These are phyloP conservation scores for Trichoderma reesei DNA, from an alignment of 495 filamentous ascomycete species.

Conservation along the genomic window DNA sequence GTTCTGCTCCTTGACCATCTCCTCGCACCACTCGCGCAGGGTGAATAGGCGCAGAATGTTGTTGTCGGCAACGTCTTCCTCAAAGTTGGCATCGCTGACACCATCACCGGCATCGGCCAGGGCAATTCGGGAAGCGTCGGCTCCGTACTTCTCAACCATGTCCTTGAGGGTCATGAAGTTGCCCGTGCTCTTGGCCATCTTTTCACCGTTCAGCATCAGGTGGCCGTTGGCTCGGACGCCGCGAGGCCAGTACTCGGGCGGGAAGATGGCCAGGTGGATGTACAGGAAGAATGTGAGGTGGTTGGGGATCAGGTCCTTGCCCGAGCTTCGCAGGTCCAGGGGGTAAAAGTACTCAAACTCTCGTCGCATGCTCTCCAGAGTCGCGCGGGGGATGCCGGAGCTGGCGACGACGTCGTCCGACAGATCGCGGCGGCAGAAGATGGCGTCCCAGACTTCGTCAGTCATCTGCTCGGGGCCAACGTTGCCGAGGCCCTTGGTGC, in stretches of 20 bases:
- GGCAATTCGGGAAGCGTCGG: constrained; percentile 83
- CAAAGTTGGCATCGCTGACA: constrained; percentile 94
- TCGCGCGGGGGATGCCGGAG: constrained; percentile 59
- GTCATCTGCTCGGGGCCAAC: constrained; percentile 81
- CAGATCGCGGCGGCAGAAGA: constrained; percentile 58
- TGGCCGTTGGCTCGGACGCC: constrained; percentile 84
- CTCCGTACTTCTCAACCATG: constrained; percentile 82
- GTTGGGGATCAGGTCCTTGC: constrained; percentile 80
- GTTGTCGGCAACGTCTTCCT: constrained; percentile 85
- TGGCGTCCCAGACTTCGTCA: constrained; percentile 93
- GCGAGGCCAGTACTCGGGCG: constrained; percentile 74
- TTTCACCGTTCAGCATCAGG: constrained; percentile 86
- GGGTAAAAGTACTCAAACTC: constrained; percentile 98
- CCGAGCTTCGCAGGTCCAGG: constrained; percentile 71
- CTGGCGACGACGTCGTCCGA: constrained; percentile 48
- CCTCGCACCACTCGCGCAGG: constrained; percentile 88
- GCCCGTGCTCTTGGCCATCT: constrained; percentile 92
- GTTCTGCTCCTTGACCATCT: constrained; percentile 57
- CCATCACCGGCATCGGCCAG: constrained; percentile 93
- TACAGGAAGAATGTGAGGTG: constrained; percentile 97
- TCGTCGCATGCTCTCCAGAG: constrained; percentile 66
- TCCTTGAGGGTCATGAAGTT: constrained; percentile 92
- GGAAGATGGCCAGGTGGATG: constrained; percentile 85
- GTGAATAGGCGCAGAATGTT: constrained; percentile 79
- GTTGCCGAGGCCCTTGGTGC: constrained; percentile 50